Evolutionary conservation across 352 stramenopile genomes (phyloP), one percentile per base, ranked within the genome.

Genomic region (Globisporangium mamillatum): DNA sequence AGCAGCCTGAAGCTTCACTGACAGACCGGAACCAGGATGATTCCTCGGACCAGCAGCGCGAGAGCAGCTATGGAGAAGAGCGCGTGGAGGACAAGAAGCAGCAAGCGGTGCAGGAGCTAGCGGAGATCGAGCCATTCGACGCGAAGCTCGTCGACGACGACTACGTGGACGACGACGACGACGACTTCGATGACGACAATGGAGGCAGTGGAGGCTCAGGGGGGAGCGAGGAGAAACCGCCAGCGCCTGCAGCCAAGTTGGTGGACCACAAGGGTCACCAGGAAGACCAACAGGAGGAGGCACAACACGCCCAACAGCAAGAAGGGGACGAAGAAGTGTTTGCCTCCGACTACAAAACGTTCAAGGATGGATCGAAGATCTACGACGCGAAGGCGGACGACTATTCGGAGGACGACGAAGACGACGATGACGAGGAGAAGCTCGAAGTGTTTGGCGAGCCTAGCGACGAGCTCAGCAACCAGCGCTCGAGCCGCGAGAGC

Each of bases 371-470:
- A 50, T 50, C 41, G 41, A 50, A 48, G 68, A 3, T 38, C 36
- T 48, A 36, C 12, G 41, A 50, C 4, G 41, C 5, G 25, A 14
- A 12, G 41, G 70, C 5, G 55, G 48, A 56, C 25, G 53, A 58
- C 55, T 52, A 66, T 24, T 66, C 25, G 22, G 38, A 61, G 8
- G 64, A 68, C 46, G 36, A 69, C 5, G 66, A 65, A 1, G 69
- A 72, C 12, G 64, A 76, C 10, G 76, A 87, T 1, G 75, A 84
- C 0, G 68, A 77, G 0, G 79, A 82, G 4, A 75, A 74, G 22
- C 46, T 85, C 18, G 82, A 89, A 56, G 72, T 86, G 53, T 89
- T 89, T 53, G 64, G 38, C 0, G 63, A 73, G 8, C 46, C 63
- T 24, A 62, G 12, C 32, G 54, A 73, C 41, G 55, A 62, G n/a